These are phyloP conservation scores for Petunia axillaris DNA, from an alignment of 257 asterid species.

Conservation along the genomic window DNA sequence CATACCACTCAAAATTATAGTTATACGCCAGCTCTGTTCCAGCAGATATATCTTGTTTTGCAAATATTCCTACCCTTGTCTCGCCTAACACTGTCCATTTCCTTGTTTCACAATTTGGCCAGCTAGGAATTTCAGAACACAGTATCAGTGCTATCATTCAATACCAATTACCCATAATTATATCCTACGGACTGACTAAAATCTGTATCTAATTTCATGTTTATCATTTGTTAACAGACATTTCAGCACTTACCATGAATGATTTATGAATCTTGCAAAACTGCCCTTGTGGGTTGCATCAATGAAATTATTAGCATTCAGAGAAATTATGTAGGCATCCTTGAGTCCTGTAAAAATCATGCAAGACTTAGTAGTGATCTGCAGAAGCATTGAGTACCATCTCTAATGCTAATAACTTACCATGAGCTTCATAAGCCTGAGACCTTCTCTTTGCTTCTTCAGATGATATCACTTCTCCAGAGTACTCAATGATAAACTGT, in stretches of 20 bases:
- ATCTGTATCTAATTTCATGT: background rate
- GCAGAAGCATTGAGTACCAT: slow-evolving; percentile 28
- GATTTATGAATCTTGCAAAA: slow-evolving; percentile 89
- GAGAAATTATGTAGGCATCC: slow-evolving; percentile 84
- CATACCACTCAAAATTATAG: slow-evolving; percentile 95
- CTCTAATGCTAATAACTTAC: slow-evolving; percentile 42
- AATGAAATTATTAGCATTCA: slow-evolving; percentile 65
- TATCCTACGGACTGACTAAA: background rate
- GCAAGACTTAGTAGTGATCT: slow-evolving; percentile 19
- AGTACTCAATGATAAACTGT: slow-evolving; percentile 80
- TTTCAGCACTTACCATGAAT: slow-evolving; percentile 73
- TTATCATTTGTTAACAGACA: background rate
- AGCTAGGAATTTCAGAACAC: slow-evolving; percentile 51
- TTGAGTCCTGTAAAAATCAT: slow-evolving; percentile 59
- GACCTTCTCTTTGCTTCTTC: slow-evolving; percentile 73
- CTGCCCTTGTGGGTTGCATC: slow-evolving; percentile 92
- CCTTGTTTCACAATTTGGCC: slow-evolving; percentile 96
- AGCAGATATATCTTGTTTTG: slow-evolving; percentile 61
- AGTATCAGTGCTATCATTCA: background rate
- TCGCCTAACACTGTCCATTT: slow-evolving; percentile 94
- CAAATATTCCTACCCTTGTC: slow-evolving; percentile 89
- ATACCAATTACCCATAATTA: background rate
- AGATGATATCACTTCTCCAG: slow-evolving; percentile 88
- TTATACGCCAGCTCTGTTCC: slow-evolving; percentile 83
- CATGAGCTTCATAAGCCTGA: slow-evolving; percentile 74